Conservation (phyloP, 805 yeast species). For the Cyberlindnera maritima region DNA sequence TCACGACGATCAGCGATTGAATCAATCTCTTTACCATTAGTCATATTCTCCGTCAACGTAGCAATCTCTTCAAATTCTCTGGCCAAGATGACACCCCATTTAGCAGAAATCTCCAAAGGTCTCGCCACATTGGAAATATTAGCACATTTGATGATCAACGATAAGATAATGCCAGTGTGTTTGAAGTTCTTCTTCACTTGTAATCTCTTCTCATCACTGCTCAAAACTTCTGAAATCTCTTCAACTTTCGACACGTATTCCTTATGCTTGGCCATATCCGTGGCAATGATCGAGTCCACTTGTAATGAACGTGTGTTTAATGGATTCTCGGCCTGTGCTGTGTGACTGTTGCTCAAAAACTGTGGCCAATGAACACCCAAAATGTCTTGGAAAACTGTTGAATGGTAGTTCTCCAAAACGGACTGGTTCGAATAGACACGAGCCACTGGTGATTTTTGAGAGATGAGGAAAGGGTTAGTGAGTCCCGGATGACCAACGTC, state of each 20-base stretch:
- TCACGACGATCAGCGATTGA: slow-evolving; percentile 18
- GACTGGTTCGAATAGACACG: slow-evolving; percentile 59
- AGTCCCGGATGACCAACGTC: slow-evolving; percentile 97
- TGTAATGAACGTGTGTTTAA: slow-evolving; percentile 27
- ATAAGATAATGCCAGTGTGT: slow-evolving; percentile 46
- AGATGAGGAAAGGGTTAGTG: slow-evolving; percentile 70
- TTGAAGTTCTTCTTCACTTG: slow-evolving; percentile 18
- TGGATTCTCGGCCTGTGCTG: slow-evolving; percentile 10
- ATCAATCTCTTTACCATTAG: slow-evolving; percentile 24
- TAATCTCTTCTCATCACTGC: slow-evolving; percentile 13
- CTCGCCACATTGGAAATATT: slow-evolving; percentile 93
- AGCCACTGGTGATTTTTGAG: slow-evolving; percentile 62
- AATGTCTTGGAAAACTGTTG: slow-evolving; percentile 55
- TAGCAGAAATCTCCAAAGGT: slow-evolving; percentile 67
- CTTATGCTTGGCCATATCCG: slow-evolving; percentile 92
- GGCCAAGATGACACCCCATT: slow-evolving; percentile 83
- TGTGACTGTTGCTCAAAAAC: slow-evolving; percentile 23
- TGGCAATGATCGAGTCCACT: slow-evolving; percentile 60
- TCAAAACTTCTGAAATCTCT: slow-evolving; percentile 26
- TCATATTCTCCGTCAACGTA: slow-evolving; percentile 42
- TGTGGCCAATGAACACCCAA: slow-evolving; percentile 52
- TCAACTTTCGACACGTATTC: slow-evolving; percentile 59
- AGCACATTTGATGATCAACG: slow-evolving; percentile 85
- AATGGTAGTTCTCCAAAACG: slow-evolving; percentile 81
- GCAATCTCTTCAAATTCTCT: slow-evolving; percentile 74